phyloP scores from a whole-genome alignment of 192 early-diverging fungal species.

The Coemansia sp. region DNA sequence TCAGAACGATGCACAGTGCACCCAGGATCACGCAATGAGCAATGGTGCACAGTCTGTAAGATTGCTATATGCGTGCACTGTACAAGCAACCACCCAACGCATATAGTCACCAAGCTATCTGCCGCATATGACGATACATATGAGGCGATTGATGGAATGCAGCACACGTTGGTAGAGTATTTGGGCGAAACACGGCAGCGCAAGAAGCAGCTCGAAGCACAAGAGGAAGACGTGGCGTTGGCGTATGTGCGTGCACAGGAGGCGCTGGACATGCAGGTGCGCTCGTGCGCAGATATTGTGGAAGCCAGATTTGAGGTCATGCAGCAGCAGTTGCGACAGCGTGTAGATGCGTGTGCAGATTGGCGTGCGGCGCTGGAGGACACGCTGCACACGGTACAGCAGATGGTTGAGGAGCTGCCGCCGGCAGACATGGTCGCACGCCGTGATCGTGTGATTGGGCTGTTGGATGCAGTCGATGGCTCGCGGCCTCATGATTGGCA shows the following conservation, averaged over 20 bases:
- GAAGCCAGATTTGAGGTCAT: neutral
- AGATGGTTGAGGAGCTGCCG: slow-evolving; percentile 41
- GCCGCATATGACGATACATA: slow-evolving; percentile 50
- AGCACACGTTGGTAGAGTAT: slow-evolving; percentile 21
- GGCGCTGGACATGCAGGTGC: slow-evolving; percentile 9
- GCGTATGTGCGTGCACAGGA: slow-evolving; percentile 15
- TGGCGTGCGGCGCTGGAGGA: slow-evolving; percentile 42
- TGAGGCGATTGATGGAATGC: slow-evolving; percentile 41
- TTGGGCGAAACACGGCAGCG: slow-evolving; percentile 40
- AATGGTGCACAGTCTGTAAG: slow-evolving; percentile 47
- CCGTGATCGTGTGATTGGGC: slow-evolving; percentile 20
- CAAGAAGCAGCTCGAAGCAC: slow-evolving; percentile 23
- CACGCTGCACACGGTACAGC: slow-evolving; percentile 31
- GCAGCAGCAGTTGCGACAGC: neutral
- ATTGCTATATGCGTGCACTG: slow-evolving; percentile 43
- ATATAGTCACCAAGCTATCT: slow-evolving; percentile 30
- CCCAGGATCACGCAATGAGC: slow-evolving; percentile 43
- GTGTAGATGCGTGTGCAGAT: slow-evolving; percentile 3
- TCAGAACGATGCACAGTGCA: slow-evolving; percentile 38
- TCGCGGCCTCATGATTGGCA: slow-evolving; percentile 26
- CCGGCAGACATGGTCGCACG: slow-evolving; percentile 35
- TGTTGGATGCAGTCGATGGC: slow-evolving; percentile 13
- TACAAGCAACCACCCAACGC: slow-evolving; percentile 13
- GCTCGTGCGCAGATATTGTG: neutral
- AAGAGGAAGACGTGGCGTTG: neutral